phyloP scores from a whole-genome alignment of 164 flowering plant genomes.

The Vitis labrusca region DNA sequence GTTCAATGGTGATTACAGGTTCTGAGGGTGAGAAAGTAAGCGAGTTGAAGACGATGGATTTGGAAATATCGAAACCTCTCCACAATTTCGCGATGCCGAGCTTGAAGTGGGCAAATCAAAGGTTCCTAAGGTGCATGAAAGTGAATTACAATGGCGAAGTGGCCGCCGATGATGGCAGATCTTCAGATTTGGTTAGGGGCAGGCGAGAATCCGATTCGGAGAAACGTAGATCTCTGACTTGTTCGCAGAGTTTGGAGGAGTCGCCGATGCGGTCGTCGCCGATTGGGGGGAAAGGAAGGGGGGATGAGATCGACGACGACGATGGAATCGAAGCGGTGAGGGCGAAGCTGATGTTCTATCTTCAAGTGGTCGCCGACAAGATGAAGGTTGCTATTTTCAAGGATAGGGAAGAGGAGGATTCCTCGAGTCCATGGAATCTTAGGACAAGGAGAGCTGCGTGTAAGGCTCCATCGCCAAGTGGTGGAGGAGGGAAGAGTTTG shows the following conservation, averaged over 20 bases:
- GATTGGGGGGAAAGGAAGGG: constrained; percentile 7
- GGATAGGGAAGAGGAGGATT: constrained; percentile 17
- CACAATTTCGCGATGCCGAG: constrained; percentile 67
- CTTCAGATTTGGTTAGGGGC: constrained; percentile 8
- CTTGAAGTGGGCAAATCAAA: constrained; percentile 68
- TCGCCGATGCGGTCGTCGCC: not conserved
- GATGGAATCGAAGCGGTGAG: constrained; percentile 59
- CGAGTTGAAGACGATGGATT: constrained; percentile 20
- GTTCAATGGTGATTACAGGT: constrained; percentile 33
- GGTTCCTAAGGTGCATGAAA: constrained; percentile 54
- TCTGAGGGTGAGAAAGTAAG: constrained; percentile 10
- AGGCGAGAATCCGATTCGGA: constrained; percentile 9
- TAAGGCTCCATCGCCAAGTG: constrained; percentile 44
- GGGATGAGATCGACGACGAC: constrained; percentile 10
- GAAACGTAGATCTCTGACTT: constrained; percentile 8
- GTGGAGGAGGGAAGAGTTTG: constrained; percentile 22
- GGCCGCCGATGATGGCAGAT: constrained; percentile 19
- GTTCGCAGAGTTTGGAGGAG: not conserved
- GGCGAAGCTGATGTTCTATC: constrained; percentile 58
- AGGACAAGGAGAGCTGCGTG: constrained; percentile 67
- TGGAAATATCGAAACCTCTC: constrained; percentile 56
- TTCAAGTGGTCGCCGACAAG: constrained; percentile 49
- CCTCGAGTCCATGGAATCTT: constrained; percentile 69
- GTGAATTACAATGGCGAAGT: constrained; percentile 19
- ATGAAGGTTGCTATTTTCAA: constrained; percentile 45